Evolutionary conservation across 228 moss, liverwort and hornwort genomes (phyloP).

Genomic region (Sphagnum fallax): DNA sequence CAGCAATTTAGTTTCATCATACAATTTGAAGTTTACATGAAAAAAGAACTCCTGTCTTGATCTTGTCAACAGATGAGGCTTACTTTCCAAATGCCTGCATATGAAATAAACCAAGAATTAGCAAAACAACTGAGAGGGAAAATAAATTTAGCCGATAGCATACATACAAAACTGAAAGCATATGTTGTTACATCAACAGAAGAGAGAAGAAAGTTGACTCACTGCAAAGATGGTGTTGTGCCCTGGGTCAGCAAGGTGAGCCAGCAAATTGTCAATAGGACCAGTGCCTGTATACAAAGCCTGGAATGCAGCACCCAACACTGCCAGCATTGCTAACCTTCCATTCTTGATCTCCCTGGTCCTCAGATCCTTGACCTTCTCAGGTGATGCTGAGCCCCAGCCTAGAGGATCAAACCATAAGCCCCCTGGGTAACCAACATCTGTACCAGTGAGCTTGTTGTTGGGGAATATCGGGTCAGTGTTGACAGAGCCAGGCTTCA

Average conservation of each 20-base stretch:
- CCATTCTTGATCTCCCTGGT: constrained; percentile 97
- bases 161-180: background rate
- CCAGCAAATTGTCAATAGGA: constrained; percentile 54
- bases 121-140: background rate
- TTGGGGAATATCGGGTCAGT: constrained; percentile 77
- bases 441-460: constrained; percentile 81
- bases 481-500: constrained; percentile 82
- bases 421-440: constrained; percentile 91
- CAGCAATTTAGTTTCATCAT: constrained; percentile 24
- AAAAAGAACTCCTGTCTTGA: background rate
- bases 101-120: background rate
- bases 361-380: constrained; percentile 77
- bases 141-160: background rate
- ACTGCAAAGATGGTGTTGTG: constrained; percentile 46
- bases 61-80: constrained; percentile 4
- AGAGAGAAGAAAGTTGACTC: background rate
- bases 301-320: constrained; percentile 78
- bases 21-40: constrained; percentile 5
- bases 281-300: constrained; percentile 71
- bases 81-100: constrained; percentile 23
- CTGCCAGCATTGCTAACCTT: constrained; percentile 84
- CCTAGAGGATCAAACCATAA: constrained; percentile 87
- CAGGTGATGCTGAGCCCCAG: constrained; percentile 36
- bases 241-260: constrained; percentile 48
- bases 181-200: background rate